Evolutionary conservation across 495 filamentous ascomycete species (phyloP), one percentile per base, ranked within the genome.

Genomic region (Aspergillus haitiensis): DNA sequence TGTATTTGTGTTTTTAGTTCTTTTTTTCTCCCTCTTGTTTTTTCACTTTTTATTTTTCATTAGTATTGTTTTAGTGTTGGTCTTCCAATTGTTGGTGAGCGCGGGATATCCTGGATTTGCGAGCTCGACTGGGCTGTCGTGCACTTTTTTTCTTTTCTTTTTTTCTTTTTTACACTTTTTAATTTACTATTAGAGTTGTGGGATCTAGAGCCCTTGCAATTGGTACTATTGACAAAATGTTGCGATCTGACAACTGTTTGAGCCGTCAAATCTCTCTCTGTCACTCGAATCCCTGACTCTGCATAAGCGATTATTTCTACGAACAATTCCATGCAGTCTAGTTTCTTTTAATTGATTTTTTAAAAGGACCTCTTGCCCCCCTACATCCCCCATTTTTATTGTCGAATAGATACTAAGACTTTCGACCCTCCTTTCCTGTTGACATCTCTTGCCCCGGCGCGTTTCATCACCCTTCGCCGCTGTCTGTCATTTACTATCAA

Each of bases 301-400:
- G 51, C 59, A 62, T 54, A 64, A 34, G 59, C 49, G 45, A 61
- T 55, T 52, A 40, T 60, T 55, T 55, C 54, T 58, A 59, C 64
- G 55, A 58, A 61, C 51, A 51, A 59, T 62, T 55, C 36, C 55
- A 63, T 63, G 66, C 55, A 61, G 60, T 60, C 45, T 32, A 59
- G 58, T 60, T 50, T 53, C 60, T 55, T 58, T 58, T 47, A 18
- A 1, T 47, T 47, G 13, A 47, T 16, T 6, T 39, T 32, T 54
- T 42, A 58, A 54, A 53, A 52, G 55, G 52, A 59, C 47, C 21
- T 27, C 21, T 27, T 3, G 33, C 34, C 47, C 37, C 48, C 60
- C 46, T 57, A 55, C 57, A 37, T 58, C 21, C 42, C 40, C 33
- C 55, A 59, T 52, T 36, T 56, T 60, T 36, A 48, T 51, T 59